These are phyloP conservation scores for Zelopaecilomyces penicillatus DNA, from an alignment of 2,329 filamentous ascomycete species.

Conservation along the genomic window DNA sequence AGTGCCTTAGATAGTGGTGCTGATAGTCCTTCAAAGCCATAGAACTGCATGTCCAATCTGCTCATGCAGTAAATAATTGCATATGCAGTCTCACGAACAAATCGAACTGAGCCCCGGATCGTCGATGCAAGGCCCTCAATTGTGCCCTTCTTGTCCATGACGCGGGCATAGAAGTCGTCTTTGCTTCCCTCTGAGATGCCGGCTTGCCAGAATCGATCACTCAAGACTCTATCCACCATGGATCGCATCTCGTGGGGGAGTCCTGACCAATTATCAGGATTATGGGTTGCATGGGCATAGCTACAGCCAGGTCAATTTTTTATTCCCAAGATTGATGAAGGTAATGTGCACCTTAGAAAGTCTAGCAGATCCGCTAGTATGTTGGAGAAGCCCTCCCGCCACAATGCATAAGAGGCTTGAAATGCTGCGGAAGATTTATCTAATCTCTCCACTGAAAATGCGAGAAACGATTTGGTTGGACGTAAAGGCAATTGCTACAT, in stretches of 20 bases:
- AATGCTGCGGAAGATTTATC: conserved; percentile 66
- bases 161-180: conserved; percentile 91
- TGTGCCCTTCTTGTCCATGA: conserved; percentile 79
- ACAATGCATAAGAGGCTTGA: conserved; percentile 69
- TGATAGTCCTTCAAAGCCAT: conserved; percentile 78
- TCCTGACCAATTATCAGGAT: conserved; percentile 72
- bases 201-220: conserved; percentile 96
- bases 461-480: conserved; percentile 84
- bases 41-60: conserved; percentile 78
- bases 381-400: conserved; percentile 71
- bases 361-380: conserved; percentile 83
- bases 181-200: conserved; percentile 93
- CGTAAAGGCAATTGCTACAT: conserved; percentile 64
- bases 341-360: conserved; percentile 54
- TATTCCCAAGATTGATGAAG: conserved; percentile 2
- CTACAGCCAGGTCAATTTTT: conserved; percentile 29
- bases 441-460: conserved; percentile 83
- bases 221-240: conserved; percentile 75
- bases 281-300: conserved; percentile 86
- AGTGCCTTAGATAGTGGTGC: conserved; percentile 75
- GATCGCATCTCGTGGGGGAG: conserved; percentile 67
- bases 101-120: conserved; percentile 78
- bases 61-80: conserved; percentile 93
- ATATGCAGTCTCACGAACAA: conserved; percentile 88
- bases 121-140: conserved; percentile 92